Evolutionary conservation across 2,329 filamentous ascomycete species (phyloP), one percentile per base, ranked within the genome.

Genomic region (Curvularia spicifera): DNA sequence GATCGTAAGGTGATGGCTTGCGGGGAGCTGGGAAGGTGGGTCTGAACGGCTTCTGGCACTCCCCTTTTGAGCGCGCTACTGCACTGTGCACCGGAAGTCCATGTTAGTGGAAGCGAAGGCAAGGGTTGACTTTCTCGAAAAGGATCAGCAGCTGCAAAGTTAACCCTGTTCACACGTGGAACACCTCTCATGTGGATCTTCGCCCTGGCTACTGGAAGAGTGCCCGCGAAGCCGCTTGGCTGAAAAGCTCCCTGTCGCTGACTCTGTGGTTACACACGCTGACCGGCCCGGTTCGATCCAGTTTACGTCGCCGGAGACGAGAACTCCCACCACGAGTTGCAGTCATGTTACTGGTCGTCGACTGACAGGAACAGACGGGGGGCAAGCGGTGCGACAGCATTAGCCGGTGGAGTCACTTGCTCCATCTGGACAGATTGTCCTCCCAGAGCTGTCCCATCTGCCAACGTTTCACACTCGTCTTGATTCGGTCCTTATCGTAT

Each of bases 161-260:
- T 51, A 73, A 70, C 70, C 74, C 70, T 74, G 72, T 57, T 62
- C 43, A 73, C 73, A 76, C 74, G 74, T 76, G 73, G 73, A 74
- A 58, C 58, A 40, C 31, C 29, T 24, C 39, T 56, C 53, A 56
- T 59, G 64, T 69, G 69, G 65, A 66, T 64, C 63, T 60, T 33
- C 60, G 57, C 53, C 66, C 66, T 61, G 57, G 53, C 57, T 60
- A 56, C 60, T 67, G 65, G 67, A 68, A 72, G 61, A 60, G 61
- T 54, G 61, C 56, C 60, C 61, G 62, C 64, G 45, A 39, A 61
- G 61, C 66, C 63, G 62, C 56, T 44, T 62, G 60, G 61, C 59
- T 56, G 54, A 64, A 47, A 56, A 37, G 48, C 57, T 57, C 57
- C 52, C 52, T 59, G 60, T 56, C 52, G 53, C 57, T 59, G 28